These are phyloP conservation scores for Microstegium vimineum DNA, from an alignment of 176 grass and related monocot species.

Conservation along the genomic window DNA sequence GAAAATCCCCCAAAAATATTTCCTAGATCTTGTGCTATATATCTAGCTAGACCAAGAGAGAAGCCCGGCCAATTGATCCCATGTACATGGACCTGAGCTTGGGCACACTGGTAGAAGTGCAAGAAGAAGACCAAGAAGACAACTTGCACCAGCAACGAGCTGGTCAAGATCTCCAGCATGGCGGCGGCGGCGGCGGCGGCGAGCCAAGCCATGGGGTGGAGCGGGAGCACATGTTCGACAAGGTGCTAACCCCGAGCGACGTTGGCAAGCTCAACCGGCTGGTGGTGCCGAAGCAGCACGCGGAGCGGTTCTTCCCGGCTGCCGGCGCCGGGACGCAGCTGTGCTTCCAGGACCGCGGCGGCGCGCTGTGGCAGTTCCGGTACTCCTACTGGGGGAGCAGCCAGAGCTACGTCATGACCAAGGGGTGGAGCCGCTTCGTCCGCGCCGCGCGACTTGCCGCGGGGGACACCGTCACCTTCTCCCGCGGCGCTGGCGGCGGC, in stretches of 20 bases:
- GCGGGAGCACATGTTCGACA: constrained; percentile 68
- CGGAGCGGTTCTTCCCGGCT: constrained; percentile 60
- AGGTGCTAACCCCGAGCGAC: constrained; percentile 79
- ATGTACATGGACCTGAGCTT: constrained; percentile 39
- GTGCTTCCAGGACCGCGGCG: constrained; percentile 45
- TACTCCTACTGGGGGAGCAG: constrained; percentile 88
- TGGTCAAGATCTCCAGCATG: constrained; percentile 1
- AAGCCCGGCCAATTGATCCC: neutral
- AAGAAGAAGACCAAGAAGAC: constrained; percentile 12
- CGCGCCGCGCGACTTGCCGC: constrained; percentile 46
- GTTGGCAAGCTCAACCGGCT: constrained; percentile 91
- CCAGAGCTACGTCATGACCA: constrained; percentile 85
- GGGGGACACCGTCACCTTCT: constrained; percentile 67
- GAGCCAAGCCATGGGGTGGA: neutral
- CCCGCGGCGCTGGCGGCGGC: constrained; percentile 1
- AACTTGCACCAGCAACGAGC: neutral
- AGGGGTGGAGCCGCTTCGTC: constrained; percentile 80
- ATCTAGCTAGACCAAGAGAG: neutral
- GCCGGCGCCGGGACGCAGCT: constrained; percentile 42
- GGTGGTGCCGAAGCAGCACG: constrained; percentile 81
- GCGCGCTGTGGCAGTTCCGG: constrained; percentile 52
- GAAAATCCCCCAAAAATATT: neutral
- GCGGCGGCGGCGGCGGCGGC: neutral
- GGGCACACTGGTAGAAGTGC: neutral
- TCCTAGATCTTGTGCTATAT: constrained; percentile 16